Evolutionary conservation across 2,329 filamentous ascomycete genomes (phyloP).

Genomic region (Diaporthe sp.): DNA sequence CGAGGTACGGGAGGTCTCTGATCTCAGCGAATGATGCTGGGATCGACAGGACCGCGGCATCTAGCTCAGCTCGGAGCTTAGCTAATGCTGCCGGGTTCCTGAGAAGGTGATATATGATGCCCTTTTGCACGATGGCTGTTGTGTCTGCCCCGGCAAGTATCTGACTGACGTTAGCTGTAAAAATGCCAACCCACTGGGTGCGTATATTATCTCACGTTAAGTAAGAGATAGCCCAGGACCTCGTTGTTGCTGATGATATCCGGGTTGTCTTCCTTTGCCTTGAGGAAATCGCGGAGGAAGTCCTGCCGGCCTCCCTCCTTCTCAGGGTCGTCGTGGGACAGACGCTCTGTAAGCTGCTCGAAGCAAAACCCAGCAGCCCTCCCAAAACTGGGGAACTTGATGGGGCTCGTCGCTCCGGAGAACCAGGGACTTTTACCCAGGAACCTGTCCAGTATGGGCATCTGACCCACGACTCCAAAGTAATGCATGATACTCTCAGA

Average conservation of each 20-base stretch:
- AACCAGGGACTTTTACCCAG: conserved; percentile 4
- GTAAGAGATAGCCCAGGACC: neutral
- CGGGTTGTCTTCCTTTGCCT: neutral
- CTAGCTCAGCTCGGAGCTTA: conserved; percentile 4
- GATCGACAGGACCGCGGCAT: neutral
- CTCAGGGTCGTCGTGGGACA: neutral
- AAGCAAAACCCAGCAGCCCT: conserved; percentile 15
- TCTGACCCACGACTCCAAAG: conserved; percentile 24
- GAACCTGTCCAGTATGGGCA: neutral
- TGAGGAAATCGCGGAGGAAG: conserved; percentile 15
- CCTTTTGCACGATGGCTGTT: conserved; percentile 26
- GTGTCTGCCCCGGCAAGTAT: conserved; percentile 20
- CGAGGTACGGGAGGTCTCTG: conserved; percentile 1
- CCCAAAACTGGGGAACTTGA: conserved; percentile 10
- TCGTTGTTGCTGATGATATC: neutral
- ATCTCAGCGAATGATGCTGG: neutral
- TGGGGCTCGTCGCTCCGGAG: neutral
- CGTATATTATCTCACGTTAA: neutral
- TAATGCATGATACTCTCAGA: conserved; percentile 20
- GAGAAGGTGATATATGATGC: conserved; percentile 18
- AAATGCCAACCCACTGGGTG: neutral
- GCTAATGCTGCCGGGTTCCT: neutral
- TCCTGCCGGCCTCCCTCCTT: conserved; percentile 10
- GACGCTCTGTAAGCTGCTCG: conserved; percentile 22
- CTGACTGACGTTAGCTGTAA: neutral